phyloP scores from a whole-genome alignment of 2,329 filamentous ascomycete genomes.

The Drechslerella stenobrocha region DNA sequence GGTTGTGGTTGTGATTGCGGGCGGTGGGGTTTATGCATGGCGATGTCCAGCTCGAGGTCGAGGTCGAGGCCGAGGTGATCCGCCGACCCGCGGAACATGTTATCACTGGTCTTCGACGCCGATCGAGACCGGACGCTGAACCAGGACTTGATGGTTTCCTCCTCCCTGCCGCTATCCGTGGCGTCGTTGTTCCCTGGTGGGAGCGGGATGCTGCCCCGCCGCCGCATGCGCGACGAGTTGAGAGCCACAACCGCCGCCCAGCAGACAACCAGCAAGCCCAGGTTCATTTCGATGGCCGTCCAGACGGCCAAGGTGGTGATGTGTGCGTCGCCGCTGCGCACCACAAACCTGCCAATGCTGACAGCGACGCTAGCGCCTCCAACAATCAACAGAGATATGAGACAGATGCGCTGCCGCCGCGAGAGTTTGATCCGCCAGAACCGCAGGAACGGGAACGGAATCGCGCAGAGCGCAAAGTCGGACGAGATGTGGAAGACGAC shows the following conservation, averaged over 20 bases:
- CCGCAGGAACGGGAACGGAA: slow-evolving; percentile 32
- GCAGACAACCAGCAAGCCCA: slow-evolving; percentile 29
- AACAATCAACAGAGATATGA: slow-evolving; percentile 22
- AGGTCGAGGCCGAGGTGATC: slow-evolving; percentile 24
- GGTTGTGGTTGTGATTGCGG: slow-evolving; percentile 2
- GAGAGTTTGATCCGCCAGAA: slow-evolving; percentile 19
- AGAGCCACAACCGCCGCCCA: slow-evolving; percentile 23
- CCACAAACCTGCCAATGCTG: slow-evolving; percentile 34
- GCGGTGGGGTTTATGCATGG: not conserved
- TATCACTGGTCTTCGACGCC: slow-evolving; percentile 33
- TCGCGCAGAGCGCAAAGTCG: slow-evolving; percentile 31
- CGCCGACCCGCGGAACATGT: slow-evolving; percentile 22
- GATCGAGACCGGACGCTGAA: slow-evolving; percentile 25
- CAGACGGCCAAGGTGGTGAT: slow-evolving; percentile 32
- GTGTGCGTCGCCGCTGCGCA: slow-evolving; percentile 8
- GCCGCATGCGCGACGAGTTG: slow-evolving; percentile 13
- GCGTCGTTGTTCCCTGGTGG: slow-evolving; percentile 16
- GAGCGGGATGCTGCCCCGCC: slow-evolving; percentile 11
- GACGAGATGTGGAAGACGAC: slow-evolving; percentile 37
- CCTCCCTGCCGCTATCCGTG: slow-evolving; percentile 24
- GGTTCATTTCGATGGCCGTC: slow-evolving; percentile 38
- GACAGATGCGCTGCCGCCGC: slow-evolving; percentile 10
- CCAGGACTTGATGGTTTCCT: slow-evolving; percentile 32
- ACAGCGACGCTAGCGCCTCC: slow-evolving; percentile 28
- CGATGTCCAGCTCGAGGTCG: slow-evolving; percentile 25